A percentile compares a stretch with the other conserved stretches of the same genome.
These are phyloP conservation scores for Backusella psychrophila DNA, from an alignment of 192 early-diverging fungal genomes.

Conservation along the genomic window DNA sequence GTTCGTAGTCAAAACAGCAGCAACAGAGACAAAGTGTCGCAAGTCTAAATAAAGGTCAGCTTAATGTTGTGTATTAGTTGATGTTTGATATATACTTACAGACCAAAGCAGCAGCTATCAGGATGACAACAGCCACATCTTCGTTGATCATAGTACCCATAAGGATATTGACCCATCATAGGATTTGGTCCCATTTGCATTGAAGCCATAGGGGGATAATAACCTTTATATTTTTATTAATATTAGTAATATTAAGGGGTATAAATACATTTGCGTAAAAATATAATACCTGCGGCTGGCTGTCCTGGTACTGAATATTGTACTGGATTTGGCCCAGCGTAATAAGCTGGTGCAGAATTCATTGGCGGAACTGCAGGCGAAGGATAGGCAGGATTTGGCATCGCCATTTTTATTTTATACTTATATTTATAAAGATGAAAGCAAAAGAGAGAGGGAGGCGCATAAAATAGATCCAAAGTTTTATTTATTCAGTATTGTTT, in stretches of 20 bases:
- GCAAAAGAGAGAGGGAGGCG: neutral
- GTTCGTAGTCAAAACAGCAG: neutral
- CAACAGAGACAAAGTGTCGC: neutral
- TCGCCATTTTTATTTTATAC: neutral
- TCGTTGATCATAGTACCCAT: neutral
- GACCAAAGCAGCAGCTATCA: neutral
- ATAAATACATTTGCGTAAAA: neutral
- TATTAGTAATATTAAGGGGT: neutral
- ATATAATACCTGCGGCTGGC: neutral
- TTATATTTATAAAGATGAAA: neutral
- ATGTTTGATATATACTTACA: neutral
- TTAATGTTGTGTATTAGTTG: neutral
- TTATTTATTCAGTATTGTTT: neutral
- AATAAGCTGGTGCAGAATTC: neutral
- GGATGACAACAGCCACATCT: neutral
- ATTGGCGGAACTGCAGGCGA: neutral
- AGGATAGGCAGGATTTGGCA: neutral
- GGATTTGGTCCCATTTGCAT: slow-evolving; percentile 3
- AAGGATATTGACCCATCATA: neutral
- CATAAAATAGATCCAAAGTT: neutral
- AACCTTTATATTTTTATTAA: neutral
- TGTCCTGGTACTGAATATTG: neutral
- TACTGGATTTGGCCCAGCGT: neutral
- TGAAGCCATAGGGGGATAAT: neutral
- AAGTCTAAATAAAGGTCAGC: neutral